phyloP scores from a whole-genome alignment of 176 grass and related monocot genomes.

The Hsuehochloa calcarea region DNA sequence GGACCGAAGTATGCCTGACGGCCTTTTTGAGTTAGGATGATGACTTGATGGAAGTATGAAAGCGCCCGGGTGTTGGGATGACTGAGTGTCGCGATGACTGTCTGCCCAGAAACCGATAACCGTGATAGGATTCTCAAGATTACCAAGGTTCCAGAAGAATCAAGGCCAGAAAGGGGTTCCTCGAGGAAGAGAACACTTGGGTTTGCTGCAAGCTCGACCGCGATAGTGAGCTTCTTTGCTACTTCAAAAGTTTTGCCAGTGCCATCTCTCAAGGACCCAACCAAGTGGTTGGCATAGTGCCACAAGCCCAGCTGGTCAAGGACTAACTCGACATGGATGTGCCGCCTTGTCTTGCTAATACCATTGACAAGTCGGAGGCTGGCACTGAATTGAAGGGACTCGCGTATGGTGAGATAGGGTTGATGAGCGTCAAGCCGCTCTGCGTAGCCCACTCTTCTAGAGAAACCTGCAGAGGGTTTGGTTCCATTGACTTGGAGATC shows the following conservation, averaged over 20 bases:
- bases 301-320: not conserved
- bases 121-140: constrained; percentile 4
- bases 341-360: not conserved
- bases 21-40: constrained; percentile 31
- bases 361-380: constrained; percentile 12
- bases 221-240: constrained; percentile 34
- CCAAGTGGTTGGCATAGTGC: not conserved
- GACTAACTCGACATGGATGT: not conserved
- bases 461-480: too few species aligned
- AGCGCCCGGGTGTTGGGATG: constrained; percentile 28
- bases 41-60: constrained; percentile 33
- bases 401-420: constrained; percentile 24
- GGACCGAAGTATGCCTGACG: constrained; percentile 28
- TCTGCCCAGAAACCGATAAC: not conserved
- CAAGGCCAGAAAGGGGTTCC: constrained; percentile 30
- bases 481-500: too few species aligned
- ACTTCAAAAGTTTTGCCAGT: constrained; percentile 36
- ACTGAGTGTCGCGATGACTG: constrained; percentile 13
- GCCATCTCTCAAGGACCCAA: constrained; percentile 16
- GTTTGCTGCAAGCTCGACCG: constrained; percentile 34
- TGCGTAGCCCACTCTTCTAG: too few species aligned
- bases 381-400: constrained; percentile 37
- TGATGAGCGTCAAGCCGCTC: not conserved
- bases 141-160: constrained; percentile 29
- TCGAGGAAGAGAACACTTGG: constrained; percentile 36